These are phyloP conservation scores for Parafenestella ontariensis DNA, from an alignment of 2,329 filamentous ascomycete species.

Conservation along the genomic window DNA sequence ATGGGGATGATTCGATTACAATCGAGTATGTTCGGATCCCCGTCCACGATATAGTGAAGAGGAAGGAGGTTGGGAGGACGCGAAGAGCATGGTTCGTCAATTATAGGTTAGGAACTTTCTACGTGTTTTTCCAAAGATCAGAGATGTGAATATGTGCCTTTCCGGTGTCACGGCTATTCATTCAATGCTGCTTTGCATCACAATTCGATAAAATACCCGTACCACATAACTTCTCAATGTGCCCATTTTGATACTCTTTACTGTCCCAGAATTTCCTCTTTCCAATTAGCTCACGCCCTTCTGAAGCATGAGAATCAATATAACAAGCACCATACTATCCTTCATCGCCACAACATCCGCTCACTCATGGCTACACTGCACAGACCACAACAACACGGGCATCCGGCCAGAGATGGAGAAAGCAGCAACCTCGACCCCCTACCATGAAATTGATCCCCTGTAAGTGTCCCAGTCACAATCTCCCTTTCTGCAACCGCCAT, in stretches of 20 bases:
- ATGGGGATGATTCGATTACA: too few relatives aligned
- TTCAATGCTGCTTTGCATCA: neutral
- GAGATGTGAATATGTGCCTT: too few relatives aligned
- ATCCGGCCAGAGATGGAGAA: slow-evolving; percentile 29
- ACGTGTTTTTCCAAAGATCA: too few relatives aligned
- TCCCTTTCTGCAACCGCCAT: neutral
- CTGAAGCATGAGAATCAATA: neutral
- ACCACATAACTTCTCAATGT: neutral
- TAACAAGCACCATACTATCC: neutral
- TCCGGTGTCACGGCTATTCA: too few relatives aligned
- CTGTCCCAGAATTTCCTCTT: neutral
- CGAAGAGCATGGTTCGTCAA: too few relatives aligned
- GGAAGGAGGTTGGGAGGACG: too few relatives aligned
- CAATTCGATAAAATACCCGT: neutral
- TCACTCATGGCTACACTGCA: slow-evolving; percentile 38
- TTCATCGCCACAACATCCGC: slow-evolving; percentile 14
- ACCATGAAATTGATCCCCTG: neutral
- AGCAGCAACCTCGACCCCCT: neutral
- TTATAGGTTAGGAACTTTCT: too few relatives aligned
- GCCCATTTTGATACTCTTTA: neutral
- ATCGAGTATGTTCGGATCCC: too few relatives aligned
- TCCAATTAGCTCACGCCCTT: neutral
- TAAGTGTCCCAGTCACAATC: slow-evolving; percentile 1
- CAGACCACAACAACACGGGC: slow-evolving; percentile 30
- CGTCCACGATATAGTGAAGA: too few relatives aligned